Evolutionary conservation across 768 basidiomycete genomes (phyloP).

Genomic region (Dendrothele bispora): DNA sequence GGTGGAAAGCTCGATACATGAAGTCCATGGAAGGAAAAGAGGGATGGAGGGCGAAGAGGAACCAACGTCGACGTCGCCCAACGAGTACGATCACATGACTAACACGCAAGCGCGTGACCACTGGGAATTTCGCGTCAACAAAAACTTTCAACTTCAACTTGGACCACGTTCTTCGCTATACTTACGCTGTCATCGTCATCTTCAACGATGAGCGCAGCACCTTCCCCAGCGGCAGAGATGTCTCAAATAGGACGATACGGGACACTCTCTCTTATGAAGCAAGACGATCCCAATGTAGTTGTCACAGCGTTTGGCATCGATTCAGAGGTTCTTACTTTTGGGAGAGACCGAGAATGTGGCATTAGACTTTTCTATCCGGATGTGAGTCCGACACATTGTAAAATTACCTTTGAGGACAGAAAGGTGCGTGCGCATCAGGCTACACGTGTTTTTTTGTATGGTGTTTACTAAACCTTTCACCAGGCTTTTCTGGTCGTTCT

Average conservation of each 20-base stretch:
- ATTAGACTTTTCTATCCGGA: constrained; percentile 70
- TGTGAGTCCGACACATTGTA: constrained; percentile 64
- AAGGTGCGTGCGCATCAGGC: constrained; percentile 40
- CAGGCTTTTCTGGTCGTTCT: constrained; percentile 71
- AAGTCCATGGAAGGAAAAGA: no score
- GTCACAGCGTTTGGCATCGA: constrained; percentile 76
- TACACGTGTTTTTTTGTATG: background rate
- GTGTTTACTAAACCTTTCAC: background rate
- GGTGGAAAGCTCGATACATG: no score
- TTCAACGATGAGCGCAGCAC: background rate
- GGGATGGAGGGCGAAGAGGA: no score
- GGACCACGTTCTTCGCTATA: background rate
- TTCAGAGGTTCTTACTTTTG: constrained; percentile 64
- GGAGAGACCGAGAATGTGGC: constrained; percentile 61
- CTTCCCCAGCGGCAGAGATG: constrained; percentile 3
- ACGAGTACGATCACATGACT: constrained; percentile 1
- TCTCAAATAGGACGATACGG: constrained; percentile 66
- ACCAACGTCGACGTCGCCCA: no score
- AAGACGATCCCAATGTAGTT: constrained; percentile 40
- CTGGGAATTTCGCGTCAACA: background rate
- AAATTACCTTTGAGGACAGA: constrained; percentile 63
- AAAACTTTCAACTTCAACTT: background rate
- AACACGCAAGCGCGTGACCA: background rate
- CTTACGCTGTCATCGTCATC: background rate
- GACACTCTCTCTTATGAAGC: constrained; percentile 63